These are phyloP conservation scores for Phytophthora ramorum DNA, from an alignment of 352 stramenopile genomes.

Conservation along the genomic window DNA sequence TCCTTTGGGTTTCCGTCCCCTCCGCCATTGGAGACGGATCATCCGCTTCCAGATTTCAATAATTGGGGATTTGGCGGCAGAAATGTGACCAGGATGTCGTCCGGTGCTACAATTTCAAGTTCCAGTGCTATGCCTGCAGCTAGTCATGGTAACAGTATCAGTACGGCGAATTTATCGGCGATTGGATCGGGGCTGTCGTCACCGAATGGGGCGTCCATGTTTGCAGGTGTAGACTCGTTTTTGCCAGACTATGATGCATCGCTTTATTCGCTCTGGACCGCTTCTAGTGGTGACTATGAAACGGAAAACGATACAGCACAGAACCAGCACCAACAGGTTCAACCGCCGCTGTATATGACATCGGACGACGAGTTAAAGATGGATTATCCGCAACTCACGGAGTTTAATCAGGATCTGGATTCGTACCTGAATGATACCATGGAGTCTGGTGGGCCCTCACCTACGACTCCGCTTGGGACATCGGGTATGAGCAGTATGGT, in stretches of 20 bases:
- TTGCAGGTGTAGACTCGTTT: slow-evolving; percentile 58
- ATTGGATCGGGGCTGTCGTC: slow-evolving; percentile 43
- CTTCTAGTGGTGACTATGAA: slow-evolving; percentile 57
- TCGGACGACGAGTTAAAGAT: slow-evolving; percentile 80
- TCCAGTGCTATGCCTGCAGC: slow-evolving; percentile 5
- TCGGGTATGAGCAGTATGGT: slow-evolving; percentile 24
- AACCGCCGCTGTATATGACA: slow-evolving; percentile 44
- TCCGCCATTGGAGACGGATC: slow-evolving; percentile 48
- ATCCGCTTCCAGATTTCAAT: slow-evolving; percentile 57
- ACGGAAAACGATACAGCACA: slow-evolving; percentile 40
- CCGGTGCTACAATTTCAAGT: slow-evolving; percentile 10
- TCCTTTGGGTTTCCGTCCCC: slow-evolving; percentile 33
- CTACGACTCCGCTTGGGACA: slow-evolving; percentile 52
- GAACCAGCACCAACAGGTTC: slow-evolving; percentile 21
- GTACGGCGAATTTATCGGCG: slow-evolving; percentile 31
- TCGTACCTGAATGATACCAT: slow-evolving; percentile 72
- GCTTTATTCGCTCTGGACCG: slow-evolving; percentile 78
- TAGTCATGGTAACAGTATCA: slow-evolving; percentile 4
- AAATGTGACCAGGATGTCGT: slow-evolving; percentile 13
- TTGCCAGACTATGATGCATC: slow-evolving; percentile 75
- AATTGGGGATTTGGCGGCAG: slow-evolving; percentile 43
- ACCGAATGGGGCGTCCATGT: slow-evolving; percentile 51
- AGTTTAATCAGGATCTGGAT: slow-evolving; percentile 83
- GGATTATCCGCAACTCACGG: slow-evolving; percentile 67
- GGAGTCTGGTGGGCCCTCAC: slow-evolving; percentile 48